These are phyloP conservation scores for Elsinoe necatrix DNA, from an alignment of 2,329 filamentous ascomycete species.

Conservation along the genomic window DNA sequence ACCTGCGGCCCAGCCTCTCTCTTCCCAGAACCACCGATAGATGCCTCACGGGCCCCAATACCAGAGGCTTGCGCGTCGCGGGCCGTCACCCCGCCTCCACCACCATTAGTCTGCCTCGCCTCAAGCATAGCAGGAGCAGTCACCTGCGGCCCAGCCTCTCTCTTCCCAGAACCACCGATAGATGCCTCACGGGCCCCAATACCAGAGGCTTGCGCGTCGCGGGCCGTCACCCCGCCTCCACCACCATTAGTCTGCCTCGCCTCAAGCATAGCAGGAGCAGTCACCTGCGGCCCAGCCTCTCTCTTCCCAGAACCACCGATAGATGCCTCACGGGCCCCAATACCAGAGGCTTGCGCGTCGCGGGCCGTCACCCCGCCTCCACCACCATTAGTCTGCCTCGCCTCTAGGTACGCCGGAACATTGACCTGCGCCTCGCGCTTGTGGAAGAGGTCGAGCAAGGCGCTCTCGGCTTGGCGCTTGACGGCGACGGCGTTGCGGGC, in stretches of 20 bases:
- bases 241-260: constrained; percentile 1
- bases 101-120: background rate
- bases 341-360: background rate
- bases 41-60: background rate
- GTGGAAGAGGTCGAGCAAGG: constrained; percentile 1
- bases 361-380: background rate
- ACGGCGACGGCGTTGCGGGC: background rate
- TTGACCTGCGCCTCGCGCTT: background rate
- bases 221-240: background rate
- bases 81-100: too few relatives aligned
- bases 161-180: too few relatives aligned
- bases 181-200: background rate
- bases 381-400: background rate
- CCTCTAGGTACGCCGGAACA: background rate
- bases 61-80: too few relatives aligned
- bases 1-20: background rate
- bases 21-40: background rate
- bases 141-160: background rate
- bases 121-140: background rate
- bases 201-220: background rate
- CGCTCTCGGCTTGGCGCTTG: constrained; percentile 5
- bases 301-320: background rate
- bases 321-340: background rate
- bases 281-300: background rate
- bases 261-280: background rate